These are phyloP conservation scores for Curvularia hawaiiensis DNA, from an alignment of 2,329 filamentous ascomycete genomes.

Conservation along the genomic window DNA sequence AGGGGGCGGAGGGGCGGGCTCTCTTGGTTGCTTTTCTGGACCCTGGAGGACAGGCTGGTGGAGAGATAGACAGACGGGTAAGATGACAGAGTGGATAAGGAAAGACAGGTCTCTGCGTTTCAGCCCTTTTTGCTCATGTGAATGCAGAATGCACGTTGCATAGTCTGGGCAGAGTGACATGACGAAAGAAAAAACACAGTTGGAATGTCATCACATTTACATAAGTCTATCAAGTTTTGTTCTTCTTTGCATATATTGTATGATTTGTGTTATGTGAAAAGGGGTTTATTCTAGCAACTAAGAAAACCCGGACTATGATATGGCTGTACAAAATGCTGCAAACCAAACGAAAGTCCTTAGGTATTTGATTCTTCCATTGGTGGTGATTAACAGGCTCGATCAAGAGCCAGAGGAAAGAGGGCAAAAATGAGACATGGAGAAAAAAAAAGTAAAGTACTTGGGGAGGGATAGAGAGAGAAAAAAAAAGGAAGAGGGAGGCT, in stretches of 20 bases:
- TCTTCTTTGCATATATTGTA: not conserved
- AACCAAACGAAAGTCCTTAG: not conserved
- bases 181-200: not conserved
- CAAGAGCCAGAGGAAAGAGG: not conserved
- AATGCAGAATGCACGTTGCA: not conserved
- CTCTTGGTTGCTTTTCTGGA: not conserved
- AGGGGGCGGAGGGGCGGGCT: too few species aligned
- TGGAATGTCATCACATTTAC: not conserved
- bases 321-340: not conserved
- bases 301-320: not conserved
- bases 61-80: not conserved
- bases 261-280: not conserved
- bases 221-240: not conserved
- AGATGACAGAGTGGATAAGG: not conserved
- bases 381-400: not conserved
- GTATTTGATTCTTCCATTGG: not conserved
- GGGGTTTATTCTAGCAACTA: not conserved
- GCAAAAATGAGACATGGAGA: conserved; percentile 9
- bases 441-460: conserved; percentile 2
- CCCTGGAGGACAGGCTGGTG: not conserved
- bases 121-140: not conserved
- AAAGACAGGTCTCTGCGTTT: not conserved
- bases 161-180: not conserved
- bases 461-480: not conserved
- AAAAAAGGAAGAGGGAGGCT: not conserved